A percentile compares a stretch with the other conserved stretches of the same genome.
These are phyloP conservation scores for Clonostachys byssicola DNA, from an alignment of 2,329 filamentous ascomycete species.

Conservation along the genomic window DNA sequence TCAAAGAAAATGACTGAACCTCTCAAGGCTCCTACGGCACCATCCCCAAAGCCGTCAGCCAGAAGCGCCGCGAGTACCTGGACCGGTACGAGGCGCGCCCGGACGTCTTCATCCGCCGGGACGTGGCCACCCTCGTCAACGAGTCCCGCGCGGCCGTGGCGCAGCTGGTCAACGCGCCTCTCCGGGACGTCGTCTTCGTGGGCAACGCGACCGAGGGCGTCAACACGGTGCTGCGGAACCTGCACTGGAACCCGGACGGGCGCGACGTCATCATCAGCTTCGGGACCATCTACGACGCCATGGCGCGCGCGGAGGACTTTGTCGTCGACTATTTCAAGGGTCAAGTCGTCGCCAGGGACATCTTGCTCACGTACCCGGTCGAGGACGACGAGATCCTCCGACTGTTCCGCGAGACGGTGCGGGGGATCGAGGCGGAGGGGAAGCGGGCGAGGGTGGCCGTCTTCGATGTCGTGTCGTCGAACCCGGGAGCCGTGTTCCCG, in stretches of 20 bases:
- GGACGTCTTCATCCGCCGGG: slow-evolving; percentile 72
- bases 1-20: too few relatives aligned
- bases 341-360: slow-evolving; percentile 39
- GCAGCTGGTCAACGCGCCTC: slow-evolving; percentile 58
- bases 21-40: slow-evolving; percentile 73
- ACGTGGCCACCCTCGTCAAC: slow-evolving; percentile 58
- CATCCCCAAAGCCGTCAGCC: slow-evolving; percentile 59
- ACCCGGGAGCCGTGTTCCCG: slow-evolving; percentile 76
- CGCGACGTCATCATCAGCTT: slow-evolving; percentile 79
- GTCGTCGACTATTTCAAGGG: slow-evolving; percentile 59
- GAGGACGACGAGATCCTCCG: slow-evolving; percentile 62
- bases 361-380: slow-evolving; percentile 64
- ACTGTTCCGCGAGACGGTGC: slow-evolving; percentile 56
- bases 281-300: slow-evolving; percentile 72
- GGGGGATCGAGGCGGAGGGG: slow-evolving; percentile 44
- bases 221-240: slow-evolving; percentile 75
- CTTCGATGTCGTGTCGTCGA: slow-evolving; percentile 77
- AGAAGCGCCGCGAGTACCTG: slow-evolving; percentile 59
- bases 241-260: slow-evolving; percentile 64
- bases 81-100: slow-evolving; percentile 62
- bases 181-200: slow-evolving; percentile 69
- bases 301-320: slow-evolving; percentile 68
- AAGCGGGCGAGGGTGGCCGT: slow-evolving; percentile 61
- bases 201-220: slow-evolving; percentile 75
- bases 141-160: slow-evolving; percentile 66